These are phyloP conservation scores for Bromus sterilis DNA, from an alignment of 176 grass and related monocot genomes.

Conservation along the genomic window DNA sequence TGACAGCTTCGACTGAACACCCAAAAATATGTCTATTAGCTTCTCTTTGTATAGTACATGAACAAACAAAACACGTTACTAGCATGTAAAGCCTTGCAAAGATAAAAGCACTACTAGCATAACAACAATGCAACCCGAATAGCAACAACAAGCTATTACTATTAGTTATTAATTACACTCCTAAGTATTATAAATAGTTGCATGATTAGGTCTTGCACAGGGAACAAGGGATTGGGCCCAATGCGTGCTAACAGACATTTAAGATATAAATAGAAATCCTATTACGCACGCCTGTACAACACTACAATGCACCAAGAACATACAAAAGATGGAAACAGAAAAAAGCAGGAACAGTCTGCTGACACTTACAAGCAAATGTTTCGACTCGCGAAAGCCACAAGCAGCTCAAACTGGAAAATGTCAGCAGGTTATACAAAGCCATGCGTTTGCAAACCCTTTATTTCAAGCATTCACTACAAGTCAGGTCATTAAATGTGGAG, in stretches of 20 bases:
- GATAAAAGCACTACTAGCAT: background rate
- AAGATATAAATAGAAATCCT: background rate
- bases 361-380: slow-evolving; percentile 52
- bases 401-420: slow-evolving; percentile 48
- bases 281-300: background rate
- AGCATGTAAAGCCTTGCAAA: background rate
- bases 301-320: slow-evolving; percentile 2
- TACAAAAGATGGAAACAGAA: background rate
- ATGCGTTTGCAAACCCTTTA: slow-evolving; percentile 39
- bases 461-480: slow-evolving; percentile 48
- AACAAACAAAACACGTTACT: background rate
- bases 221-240: background rate
- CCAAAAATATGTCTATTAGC: slow-evolving; percentile 24
- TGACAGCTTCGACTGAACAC: slow-evolving; percentile 64
- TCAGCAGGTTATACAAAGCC: slow-evolving; percentile 49
- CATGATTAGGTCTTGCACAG: background rate
- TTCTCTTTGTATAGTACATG: background rate
- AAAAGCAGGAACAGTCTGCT: slow-evolving; percentile 26
- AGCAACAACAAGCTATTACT: background rate
- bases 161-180: background rate
- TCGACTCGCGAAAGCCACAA: slow-evolving; percentile 46
- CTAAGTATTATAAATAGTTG: background rate
- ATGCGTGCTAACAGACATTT: background rate
- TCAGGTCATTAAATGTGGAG: slow-evolving; percentile 29
- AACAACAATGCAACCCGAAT: background rate